Conservation (phyloP, 2,329 filamentous ascomycete genomes). For the Myrmaecium sp. region DNA sequence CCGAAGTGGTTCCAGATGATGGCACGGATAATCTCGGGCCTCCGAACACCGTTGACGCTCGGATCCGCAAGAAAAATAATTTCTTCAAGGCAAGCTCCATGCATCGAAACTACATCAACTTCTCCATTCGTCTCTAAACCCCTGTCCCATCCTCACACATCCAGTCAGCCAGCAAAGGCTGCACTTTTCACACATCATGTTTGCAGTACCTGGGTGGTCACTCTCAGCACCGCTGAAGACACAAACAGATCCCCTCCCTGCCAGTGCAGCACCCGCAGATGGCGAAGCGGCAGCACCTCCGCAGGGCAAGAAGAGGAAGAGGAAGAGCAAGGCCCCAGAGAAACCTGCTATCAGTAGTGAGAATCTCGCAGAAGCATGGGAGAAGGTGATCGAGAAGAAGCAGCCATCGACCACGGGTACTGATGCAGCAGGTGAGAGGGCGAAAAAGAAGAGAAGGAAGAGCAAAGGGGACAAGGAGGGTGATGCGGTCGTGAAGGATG, state of each 20-base stretch:
- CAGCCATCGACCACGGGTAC: conserved; percentile 37
- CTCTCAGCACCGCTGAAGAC: conserved; percentile 58
- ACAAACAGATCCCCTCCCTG: conserved; percentile 36
- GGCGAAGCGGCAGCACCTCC: conserved; percentile 16
- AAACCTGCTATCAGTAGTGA: no score
- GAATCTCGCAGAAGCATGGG: conserved; percentile 20
- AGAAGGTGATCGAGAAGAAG: conserved; percentile 10
- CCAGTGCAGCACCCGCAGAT: conserved; percentile 11
- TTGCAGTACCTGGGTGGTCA: conserved; percentile 86
- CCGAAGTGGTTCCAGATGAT: no score
- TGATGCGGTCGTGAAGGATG: conserved; percentile 1
- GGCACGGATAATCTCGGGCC: no score
- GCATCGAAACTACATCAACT: no score
- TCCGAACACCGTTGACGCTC: no score
- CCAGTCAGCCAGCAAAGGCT: no score
- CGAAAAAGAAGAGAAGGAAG: conserved; percentile 52
- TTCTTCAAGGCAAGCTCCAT: no score
- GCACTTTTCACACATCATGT: conserved; percentile 54
- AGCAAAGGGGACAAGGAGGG: conserved; percentile 20
- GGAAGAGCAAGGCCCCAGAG: conserved; percentile 26
- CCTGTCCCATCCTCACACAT: no score
- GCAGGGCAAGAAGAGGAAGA: conserved; percentile 28
- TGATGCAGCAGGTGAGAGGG: conserved; percentile 67
- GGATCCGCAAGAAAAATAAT: no score
- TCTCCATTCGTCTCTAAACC: no score